Base-by-base conservation (phyloP, 371 early-diverging fungal species). In the Umbelopsis sp. region DNA sequence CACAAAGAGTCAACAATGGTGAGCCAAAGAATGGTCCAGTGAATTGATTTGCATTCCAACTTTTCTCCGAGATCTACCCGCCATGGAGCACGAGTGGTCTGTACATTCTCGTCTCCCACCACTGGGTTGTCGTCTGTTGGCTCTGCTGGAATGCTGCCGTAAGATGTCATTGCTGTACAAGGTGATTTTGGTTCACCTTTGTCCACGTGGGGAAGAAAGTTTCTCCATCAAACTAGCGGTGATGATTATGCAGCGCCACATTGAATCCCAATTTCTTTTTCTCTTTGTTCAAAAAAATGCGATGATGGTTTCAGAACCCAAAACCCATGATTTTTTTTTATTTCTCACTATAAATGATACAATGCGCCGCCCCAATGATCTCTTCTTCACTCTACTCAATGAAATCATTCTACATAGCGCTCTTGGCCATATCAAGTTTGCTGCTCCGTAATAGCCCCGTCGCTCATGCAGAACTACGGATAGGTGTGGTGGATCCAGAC, bases 1-100 rank as follows among this genome's bases (percentile, higher is more conserved):
- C 77, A 81, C 2, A 67, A 11, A 0, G 84, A 72, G 44, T 83
- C 84, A 9, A 81, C 10, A 16, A 80, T 35, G 10, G 75, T 73
- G 18, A 83, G 70, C 11, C 68, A 65, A 8, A 83, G 62, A 18
- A 83, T 68, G 1, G 74, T 63, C 32, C 70, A 52, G 68, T 83
- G 84, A 24, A 80, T 69, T 3, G 51, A 65, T 32, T 76, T 66
- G 22, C 65, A 74, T 57, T 83, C 84, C 11, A 83, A 69, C 14
- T 57, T 45, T 50, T 80, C 79, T 0, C 84, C 84, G 0, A 83
- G 72, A 0, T 63, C 63, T n/a, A 65, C 46, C 22, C 83, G 70
- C 83, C 83, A 83, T 14, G 50, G 29, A 2, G 71, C 52, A 35
- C 57, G 57, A 25, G 32, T 35, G 35, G 4, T 35, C 6, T 57